Evolutionary conservation across 352 stramenopile species (phyloP).

Genomic region (Thraustochytrium striatum): DNA sequence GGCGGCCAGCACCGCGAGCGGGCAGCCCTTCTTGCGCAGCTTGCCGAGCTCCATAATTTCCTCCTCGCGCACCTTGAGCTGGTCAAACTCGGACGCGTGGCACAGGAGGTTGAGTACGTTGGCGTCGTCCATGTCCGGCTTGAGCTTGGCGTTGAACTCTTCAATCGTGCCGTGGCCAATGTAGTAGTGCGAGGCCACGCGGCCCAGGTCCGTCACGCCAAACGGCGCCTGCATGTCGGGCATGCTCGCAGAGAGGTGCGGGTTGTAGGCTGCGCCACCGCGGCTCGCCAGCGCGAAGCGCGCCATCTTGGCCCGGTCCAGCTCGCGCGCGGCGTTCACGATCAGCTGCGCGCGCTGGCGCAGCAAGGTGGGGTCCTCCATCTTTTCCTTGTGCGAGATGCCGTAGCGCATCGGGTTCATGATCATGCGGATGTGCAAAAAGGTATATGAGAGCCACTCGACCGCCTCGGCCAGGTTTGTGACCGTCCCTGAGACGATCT

Average conservation of each 20-base stretch:
- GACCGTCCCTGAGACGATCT: conserved; percentile 96
- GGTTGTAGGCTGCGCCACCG: background rate
- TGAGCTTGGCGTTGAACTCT: conserved; percentile 92
- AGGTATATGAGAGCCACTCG: conserved; percentile 96
- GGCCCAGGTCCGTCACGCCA: conserved; percentile 87
- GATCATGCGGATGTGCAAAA: conserved; percentile 97
- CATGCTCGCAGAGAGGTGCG: background rate
- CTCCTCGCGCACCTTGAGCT: conserved; percentile 91
- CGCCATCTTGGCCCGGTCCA: conserved; percentile 71
- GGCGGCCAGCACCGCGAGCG: conserved; percentile 77
- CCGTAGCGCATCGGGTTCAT: conserved; percentile 97
- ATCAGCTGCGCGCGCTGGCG: conserved; percentile 56
- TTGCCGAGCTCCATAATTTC: conserved; percentile 86
- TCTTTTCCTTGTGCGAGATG: conserved; percentile 84
- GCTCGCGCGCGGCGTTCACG: conserved; percentile 55
- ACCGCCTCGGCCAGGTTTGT: conserved; percentile 92
- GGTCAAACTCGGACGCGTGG: conserved; percentile 86
- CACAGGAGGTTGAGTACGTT: conserved; percentile 66
- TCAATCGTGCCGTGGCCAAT: conserved; percentile 95
- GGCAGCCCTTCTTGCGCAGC: conserved; percentile 77
- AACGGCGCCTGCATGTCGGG: conserved; percentile 37
- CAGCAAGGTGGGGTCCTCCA: conserved; percentile 77
- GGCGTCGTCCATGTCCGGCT: conserved; percentile 64
- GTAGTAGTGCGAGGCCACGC: conserved; percentile 98
- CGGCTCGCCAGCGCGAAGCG: conserved; percentile 73